Percentiles rank a stretch among this genome's conserved stretches.
Conservation (phyloP, 345 rosid genomes). For the Populus nigra region DNA sequence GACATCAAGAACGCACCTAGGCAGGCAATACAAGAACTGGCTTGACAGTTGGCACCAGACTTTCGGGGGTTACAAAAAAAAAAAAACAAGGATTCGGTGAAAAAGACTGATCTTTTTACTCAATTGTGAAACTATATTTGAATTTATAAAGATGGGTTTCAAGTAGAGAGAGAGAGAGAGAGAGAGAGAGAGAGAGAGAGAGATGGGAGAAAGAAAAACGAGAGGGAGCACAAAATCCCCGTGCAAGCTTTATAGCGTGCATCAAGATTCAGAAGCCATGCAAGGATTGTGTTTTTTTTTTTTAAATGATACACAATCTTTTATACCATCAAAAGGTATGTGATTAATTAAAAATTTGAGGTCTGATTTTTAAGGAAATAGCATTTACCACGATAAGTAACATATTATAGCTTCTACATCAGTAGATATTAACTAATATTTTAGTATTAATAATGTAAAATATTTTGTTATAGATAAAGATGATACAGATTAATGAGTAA, state of each 20-base stretch:
- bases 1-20: conserved; percentile 33
- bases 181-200: not conserved
- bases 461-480: not conserved
- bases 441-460: too few species aligned
- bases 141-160: conserved; percentile 17
- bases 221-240: conserved; percentile 48
- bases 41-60: conserved; percentile 10
- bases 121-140: not conserved
- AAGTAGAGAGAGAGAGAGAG: conserved; percentile 6
- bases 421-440: too few species aligned
- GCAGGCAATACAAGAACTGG: conserved; percentile 15
- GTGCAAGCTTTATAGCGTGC: conserved; percentile 56
- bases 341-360: too few species aligned
- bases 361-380: not conserved
- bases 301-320: accelerated
- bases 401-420: not conserved
- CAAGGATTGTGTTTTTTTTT: conserved; percentile 2
- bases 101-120: not conserved
- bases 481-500: not conserved
- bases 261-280: conserved; percentile 26
- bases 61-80: conserved; percentile 17
- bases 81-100: not conserved
- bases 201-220: conserved; percentile 5
- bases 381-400: too few species aligned
- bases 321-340: not conserved